Base-by-base conservation (phyloP, 2,329 filamentous ascomycete genomes). In the Claviceps sorghi region DNA sequence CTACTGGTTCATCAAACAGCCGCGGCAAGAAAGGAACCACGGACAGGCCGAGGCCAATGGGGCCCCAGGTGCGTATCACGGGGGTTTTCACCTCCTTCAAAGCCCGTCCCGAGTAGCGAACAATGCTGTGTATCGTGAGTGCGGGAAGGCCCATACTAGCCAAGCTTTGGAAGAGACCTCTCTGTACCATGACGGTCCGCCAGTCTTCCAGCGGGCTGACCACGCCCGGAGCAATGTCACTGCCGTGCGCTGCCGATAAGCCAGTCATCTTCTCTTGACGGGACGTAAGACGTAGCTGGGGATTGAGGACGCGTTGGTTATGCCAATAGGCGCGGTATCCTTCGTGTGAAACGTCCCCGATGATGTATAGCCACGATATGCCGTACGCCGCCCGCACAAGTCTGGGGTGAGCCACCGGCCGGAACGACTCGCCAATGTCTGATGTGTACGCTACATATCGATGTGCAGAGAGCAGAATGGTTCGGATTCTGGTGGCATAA, bases 401-500 rank as follows among this genome's bases (percentile, higher is more conserved):
- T 61, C 77, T 82, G 0, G 89, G 91, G 64, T 96, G 90, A 4
- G 91, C 90, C 41, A 98, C 78, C 0, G 93, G 93, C 2, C 93
- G 82, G 70, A 98, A 98, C 0, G 87, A 94, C 69, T 98, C 93
- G 65, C 93, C 93, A 57, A 98, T 91, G 62, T 97, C 91, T 21
- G 84, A 90, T 0, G 93, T 97, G 67, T 98, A 98, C 53, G 93
- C 93, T 48, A 98, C 89, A 64, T 98, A 98, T 62, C 93, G 84
- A 63, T 97, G 93, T 4, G 90, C 90, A 17, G 86, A 88, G 59
- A 90, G 74, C 62, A 98, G 81, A 58, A 97, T 86, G 8, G 90
- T 95, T 56, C 88, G 83, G 56, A 93, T 72, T 48, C 93, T 83
- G 55, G 83, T 82, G 48, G 88, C 88, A 70, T 98, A 98, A 59